phyloP scores from a whole-genome alignment of 495 filamentous ascomycete species.

The Daldinia grandis region DNA sequence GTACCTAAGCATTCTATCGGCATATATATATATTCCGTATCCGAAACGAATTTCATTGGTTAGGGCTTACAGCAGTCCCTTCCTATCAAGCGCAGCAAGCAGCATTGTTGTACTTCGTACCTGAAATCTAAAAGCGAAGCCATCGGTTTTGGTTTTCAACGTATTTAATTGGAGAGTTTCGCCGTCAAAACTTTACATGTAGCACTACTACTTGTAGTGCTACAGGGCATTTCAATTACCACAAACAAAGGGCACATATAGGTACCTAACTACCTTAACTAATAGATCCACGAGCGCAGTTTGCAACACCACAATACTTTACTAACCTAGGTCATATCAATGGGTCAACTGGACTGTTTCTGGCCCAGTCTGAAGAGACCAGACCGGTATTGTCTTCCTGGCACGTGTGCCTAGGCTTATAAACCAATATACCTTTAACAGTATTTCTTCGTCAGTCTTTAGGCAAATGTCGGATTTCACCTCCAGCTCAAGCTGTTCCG shows the following conservation, averaged over 20 bases:
- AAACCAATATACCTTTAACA: background rate
- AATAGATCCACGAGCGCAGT: slow-evolving; percentile 18
- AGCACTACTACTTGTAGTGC: no score
- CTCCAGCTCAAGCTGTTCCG: slow-evolving; percentile 26
- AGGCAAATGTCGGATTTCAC: slow-evolving; percentile 29
- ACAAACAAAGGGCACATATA: background rate
- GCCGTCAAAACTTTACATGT: no score
- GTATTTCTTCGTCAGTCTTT: slow-evolving; percentile 19
- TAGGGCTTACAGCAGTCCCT: no score
- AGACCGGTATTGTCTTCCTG: slow-evolving; percentile 29
- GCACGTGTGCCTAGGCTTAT: slow-evolving; percentile 32
- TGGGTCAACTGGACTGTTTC: slow-evolving; percentile 39
- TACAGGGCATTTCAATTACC: no score
- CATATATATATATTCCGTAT: no score
- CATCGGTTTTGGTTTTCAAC: no score
- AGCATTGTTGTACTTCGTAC: no score
- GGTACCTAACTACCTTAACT: slow-evolving; percentile 2
- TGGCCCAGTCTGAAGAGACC: slow-evolving; percentile 37
- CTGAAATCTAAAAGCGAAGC: no score
- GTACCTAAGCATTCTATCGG: no score
- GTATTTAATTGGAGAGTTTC: no score
- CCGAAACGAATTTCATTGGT: no score
- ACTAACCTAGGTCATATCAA: slow-evolving; percentile 36
- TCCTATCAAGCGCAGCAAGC: no score
- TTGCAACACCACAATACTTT: background rate